Percentiles rank a stretch among this genome's conserved stretches.
Conservation (phyloP, 768 basidiomycete genomes). For the Candolleomyces efflorescens region DNA sequence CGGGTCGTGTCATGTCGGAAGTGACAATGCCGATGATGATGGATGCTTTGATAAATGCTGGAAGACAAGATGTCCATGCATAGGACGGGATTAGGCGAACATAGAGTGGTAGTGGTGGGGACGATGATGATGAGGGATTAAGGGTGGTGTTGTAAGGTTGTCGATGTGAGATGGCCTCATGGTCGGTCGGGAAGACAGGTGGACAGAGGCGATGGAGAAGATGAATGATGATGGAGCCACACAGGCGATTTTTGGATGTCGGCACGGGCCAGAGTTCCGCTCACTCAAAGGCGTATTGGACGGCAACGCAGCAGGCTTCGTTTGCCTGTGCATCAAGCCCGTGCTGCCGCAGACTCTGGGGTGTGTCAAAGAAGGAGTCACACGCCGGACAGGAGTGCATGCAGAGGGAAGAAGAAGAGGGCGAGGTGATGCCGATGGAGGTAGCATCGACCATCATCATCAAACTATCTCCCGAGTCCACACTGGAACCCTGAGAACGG, state of each 20-base stretch:
- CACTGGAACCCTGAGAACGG: constrained; percentile 11
- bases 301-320: constrained; percentile 70
- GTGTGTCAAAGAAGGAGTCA: constrained; percentile 60
- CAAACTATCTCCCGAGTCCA: constrained; percentile 15
- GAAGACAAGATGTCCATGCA: too few species aligned
- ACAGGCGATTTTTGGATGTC: neutral
- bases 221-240: neutral
- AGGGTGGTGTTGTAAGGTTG: too few species aligned
- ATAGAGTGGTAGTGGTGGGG: too few species aligned
- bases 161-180: too few species aligned
- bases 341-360: constrained; percentile 58
- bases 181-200: too few species aligned
- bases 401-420: constrained; percentile 35
- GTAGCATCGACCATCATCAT: neutral
- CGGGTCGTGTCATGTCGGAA: too few species aligned
- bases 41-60: neutral
- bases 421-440: constrained; percentile 22
- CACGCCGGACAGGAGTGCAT: constrained; percentile 72
- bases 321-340: constrained; percentile 47
- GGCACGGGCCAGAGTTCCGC: neutral
- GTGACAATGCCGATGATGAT: neutral
- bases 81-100: too few species aligned
- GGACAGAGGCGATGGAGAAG: too few species aligned
- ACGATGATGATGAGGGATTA: too few species aligned
- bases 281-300: constrained; percentile 68